These are phyloP conservation scores for Tetracladium marchalianum DNA, from an alignment of 495 filamentous ascomycete genomes.

Conservation along the genomic window DNA sequence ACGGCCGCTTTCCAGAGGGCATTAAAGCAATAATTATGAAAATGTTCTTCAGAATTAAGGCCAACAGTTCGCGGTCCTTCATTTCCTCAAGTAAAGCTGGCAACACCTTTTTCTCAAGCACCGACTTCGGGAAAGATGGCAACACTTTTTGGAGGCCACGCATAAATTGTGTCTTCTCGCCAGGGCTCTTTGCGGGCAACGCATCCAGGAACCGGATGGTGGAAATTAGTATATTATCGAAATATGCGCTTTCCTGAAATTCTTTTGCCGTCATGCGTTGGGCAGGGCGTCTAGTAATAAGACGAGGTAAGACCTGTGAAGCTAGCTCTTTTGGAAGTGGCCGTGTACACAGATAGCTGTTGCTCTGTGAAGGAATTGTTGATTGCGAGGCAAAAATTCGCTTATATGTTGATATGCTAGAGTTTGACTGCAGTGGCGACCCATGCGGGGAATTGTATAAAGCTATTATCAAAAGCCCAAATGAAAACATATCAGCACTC, in stretches of 20 bases:
- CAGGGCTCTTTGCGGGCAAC: conserved; percentile 81
- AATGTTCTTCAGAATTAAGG: conserved; percentile 77
- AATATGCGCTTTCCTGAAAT: conserved; percentile 89
- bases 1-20: conserved; percentile 63
- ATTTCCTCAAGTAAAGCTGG: conserved; percentile 82
- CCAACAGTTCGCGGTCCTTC: conserved; percentile 79
- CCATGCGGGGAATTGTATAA: conserved; percentile 88
- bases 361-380: conserved; percentile 62
- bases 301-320: conserved; percentile 61
- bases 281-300: conserved; percentile 79
- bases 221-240: conserved; percentile 91
- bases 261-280: conserved; percentile 81
- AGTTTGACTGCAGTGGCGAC: conserved; percentile 74
- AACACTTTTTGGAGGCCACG: conserved; percentile 77
- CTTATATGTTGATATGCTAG: conserved; percentile 70
- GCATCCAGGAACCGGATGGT: conserved; percentile 90
- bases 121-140: conserved; percentile 80
- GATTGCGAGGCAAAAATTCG: conserved; percentile 67
- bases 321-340: conserved; percentile 71
- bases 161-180: conserved; percentile 87
- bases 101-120: conserved; percentile 89
- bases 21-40: conserved; percentile 75
- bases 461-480: conserved; percentile 79
- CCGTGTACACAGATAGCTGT: conserved; percentile 73
- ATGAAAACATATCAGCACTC: conserved; percentile 81